Evolutionary conservation across 495 filamentous ascomycete genomes (phyloP).

Genomic region (Lichina pygmaea): DNA sequence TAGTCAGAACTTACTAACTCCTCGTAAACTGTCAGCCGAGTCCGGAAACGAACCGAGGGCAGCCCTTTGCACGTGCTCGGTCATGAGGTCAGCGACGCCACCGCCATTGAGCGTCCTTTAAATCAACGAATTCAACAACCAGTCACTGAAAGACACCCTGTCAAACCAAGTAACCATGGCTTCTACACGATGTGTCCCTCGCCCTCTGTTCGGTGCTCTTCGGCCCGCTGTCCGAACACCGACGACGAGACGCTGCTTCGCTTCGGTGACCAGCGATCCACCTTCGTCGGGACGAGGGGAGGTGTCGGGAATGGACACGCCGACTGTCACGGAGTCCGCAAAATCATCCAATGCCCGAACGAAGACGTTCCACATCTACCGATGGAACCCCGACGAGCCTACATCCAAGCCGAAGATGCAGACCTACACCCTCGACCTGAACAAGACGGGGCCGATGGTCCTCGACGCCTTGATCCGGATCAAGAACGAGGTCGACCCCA

Average conservation of each 20-base stretch:
- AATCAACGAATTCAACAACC: no score
- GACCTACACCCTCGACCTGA: constrained; percentile 74
- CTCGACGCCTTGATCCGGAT: constrained; percentile 88
- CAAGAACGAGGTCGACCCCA: constrained; percentile 97
- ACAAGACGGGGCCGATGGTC: constrained; percentile 97
- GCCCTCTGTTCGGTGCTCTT: no score
- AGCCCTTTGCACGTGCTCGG: no score
- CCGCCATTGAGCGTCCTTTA: no score
- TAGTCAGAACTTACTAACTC: no score
- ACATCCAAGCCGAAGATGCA: constrained; percentile 86
- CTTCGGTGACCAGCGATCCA: not conserved
- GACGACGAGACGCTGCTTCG: not conserved
- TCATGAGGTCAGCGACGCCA: no score
- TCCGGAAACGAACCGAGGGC: no score
- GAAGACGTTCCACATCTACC: constrained; percentile 97
- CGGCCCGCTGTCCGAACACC: no score
- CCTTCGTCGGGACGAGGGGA: not conserved
- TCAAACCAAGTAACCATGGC: no score
- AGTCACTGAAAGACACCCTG: no score
- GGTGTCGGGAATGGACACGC: constrained; percentile 15
- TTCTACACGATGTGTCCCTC: no score
- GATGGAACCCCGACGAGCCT: constrained; percentile 87
- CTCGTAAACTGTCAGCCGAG: no score
- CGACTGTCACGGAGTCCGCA: constrained; percentile 26
- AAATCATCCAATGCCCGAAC: constrained; percentile 29